Evolutionary conservation across 2,329 filamentous ascomycete species (phyloP), one percentile per base, ranked within the genome.

Genomic region (Aspergillus bombycis): DNA sequence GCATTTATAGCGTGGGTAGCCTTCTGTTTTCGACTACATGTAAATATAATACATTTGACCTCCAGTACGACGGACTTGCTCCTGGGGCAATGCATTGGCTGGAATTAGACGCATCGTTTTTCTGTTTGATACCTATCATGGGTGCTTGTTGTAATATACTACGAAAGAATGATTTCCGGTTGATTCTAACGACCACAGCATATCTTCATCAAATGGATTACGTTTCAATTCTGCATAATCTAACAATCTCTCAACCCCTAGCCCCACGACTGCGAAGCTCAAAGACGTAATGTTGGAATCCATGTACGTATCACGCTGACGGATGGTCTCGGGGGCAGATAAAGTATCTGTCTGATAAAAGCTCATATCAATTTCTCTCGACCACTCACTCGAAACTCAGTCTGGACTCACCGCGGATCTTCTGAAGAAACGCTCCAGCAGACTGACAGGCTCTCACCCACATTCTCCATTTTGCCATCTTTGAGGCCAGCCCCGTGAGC

Each of bases 21-120:
- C 52, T 23, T 28, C n/a, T 55, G 5, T 32, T 55, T 55, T 38
- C n/a, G 9, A 55, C 12, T 21, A n/a, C 52, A 38, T 55, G 52
- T 55, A 55, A 55, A 55, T 55, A 55, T 46, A 30, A 52, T 52
- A 52, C 21, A 34, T 19, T 52, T 52, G 10, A 12, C 19, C 28
- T 28, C 16, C 21, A 16, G 48, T 4, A 6, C 30, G 19, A 21
- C 21, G n/a, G 28, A 16, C 4, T n/a, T 52, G 26, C 23, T 19
- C 26, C 26, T 11, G 16, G 48, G 48, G 21, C 11, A 32, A 34
- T 19, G 48, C 48, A 32, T 32, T 52, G 48, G 48, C 48, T 21
- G 14, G 19, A 52, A 32, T 32, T 52, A 32, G 48, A 32, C 28
- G 16, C 28, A 21, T 52, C 19, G 19, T 52, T 32, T 14, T 50